Percentiles rank a stretch among this genome's conserved stretches.
phyloP scores from a whole-genome alignment of 176 grass and related monocot species.

The Chrysopogon serrulatus region DNA sequence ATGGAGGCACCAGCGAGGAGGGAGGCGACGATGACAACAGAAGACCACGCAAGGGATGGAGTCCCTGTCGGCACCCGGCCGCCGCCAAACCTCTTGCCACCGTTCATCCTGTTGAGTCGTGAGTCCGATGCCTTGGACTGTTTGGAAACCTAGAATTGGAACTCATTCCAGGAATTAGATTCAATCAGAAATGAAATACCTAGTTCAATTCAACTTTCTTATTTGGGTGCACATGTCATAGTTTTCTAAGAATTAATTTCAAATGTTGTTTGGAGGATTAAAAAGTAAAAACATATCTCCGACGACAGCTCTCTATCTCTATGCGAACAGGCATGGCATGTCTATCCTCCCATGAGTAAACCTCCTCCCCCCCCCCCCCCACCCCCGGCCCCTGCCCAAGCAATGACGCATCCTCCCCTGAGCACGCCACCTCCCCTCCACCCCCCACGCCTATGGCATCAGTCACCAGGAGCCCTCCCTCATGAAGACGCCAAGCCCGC shows the following conservation, averaged over 20 bases:
- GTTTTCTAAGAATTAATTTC: neutral
- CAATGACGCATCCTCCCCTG: no score
- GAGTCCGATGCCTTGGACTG: neutral
- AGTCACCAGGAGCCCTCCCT: no score
- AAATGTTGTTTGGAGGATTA: no score
- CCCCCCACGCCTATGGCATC: no score
- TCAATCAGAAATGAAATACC: neutral
- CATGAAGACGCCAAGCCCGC: no score
- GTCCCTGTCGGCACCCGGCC: slow-evolving; percentile 23
- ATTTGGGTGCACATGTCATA: neutral
- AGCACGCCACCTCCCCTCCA: no score
- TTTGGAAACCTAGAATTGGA: neutral
- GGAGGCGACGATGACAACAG: slow-evolving; percentile 50
- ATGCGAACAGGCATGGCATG: no score
- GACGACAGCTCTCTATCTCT: no score
- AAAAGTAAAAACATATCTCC: no score
- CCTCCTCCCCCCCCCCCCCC: no score
- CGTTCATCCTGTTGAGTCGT: neutral
- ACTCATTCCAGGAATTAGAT: neutral
- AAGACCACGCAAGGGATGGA: slow-evolving; percentile 50
- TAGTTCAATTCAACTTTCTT: neutral
- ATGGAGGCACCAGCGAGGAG: slow-evolving; percentile 43
- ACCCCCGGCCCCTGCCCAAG: no score
- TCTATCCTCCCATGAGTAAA: no score
- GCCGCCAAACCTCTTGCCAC: neutral